Conservation (phyloP, 2,329 filamentous ascomycete genomes). For the Ceratocystis cubensis region DNA sequence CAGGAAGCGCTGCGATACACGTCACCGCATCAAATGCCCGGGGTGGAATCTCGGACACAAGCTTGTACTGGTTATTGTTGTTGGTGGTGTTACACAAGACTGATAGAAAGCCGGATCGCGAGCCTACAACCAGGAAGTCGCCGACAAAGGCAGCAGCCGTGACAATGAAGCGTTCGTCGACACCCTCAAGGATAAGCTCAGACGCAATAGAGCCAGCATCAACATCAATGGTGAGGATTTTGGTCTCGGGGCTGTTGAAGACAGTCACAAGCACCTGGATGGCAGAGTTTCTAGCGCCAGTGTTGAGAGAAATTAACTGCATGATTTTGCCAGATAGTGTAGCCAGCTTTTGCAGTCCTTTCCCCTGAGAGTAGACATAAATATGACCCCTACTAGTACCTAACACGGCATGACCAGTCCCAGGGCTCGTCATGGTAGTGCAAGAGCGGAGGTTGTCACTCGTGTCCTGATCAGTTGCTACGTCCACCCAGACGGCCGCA, state of each 20-base stretch:
- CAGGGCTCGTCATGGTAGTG: constrained; percentile 35
- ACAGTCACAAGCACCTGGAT: constrained; percentile 35
- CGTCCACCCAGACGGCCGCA: constrained; percentile 33
- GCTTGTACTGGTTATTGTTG: constrained; percentile 11
- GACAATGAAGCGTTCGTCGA: constrained; percentile 39
- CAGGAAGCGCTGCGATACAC: constrained; percentile 41
- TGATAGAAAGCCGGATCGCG: constrained; percentile 39
- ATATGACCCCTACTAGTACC: constrained; percentile 39
- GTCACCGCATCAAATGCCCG: constrained; percentile 50
- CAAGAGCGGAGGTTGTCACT: constrained; percentile 34
- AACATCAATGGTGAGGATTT: constrained; percentile 32
- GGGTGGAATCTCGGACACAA: constrained; percentile 17
- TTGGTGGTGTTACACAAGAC: constrained; percentile 25
- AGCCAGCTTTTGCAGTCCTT: constrained; percentile 28
- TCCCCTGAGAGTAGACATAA: constrained; percentile 32
- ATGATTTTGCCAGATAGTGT: constrained; percentile 38
- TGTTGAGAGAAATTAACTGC: constrained; percentile 34
- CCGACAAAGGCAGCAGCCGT: constrained; percentile 35
- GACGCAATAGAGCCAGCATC: constrained; percentile 26
- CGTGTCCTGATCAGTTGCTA: constrained; percentile 29
- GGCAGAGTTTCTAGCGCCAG: not conserved
- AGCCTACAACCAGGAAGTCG: constrained; percentile 40
- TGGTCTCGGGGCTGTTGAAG: constrained; percentile 35
- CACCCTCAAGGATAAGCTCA: constrained; percentile 28
- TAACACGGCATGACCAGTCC: constrained; percentile 33